Evolutionary conservation across 108 stramenopile genomes (phyloP).

Genomic region (Cyclotella sp.): DNA sequence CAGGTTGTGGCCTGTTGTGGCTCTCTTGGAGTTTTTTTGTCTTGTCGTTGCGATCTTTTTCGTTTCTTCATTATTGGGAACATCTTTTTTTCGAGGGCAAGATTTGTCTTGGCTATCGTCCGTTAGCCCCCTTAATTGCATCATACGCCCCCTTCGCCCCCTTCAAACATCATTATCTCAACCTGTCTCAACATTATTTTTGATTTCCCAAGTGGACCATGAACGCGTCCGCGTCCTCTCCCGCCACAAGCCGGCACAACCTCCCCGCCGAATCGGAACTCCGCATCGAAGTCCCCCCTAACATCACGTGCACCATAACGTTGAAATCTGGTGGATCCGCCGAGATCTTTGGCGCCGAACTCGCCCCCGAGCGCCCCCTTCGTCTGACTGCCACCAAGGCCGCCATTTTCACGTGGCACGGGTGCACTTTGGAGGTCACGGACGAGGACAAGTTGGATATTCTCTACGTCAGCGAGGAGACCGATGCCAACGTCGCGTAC

Average conservation of each 20-base stretch:
- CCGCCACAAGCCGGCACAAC: constrained; percentile 33
- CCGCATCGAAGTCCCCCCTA: constrained; percentile 55
- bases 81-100: no score
- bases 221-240: constrained; percentile 25
- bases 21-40: no score
- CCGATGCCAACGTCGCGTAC: constrained; percentile 79
- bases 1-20: no score
- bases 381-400: constrained; percentile 69
- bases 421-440: constrained; percentile 77
- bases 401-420: constrained; percentile 92
- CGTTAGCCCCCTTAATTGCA: no score
- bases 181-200: no score
- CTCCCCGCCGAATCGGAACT: constrained; percentile 58
- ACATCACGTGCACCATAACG: constrained; percentile 33
- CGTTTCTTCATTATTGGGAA: no score
- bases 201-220: constrained; percentile 14
- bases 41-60: no score
- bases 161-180: no score
- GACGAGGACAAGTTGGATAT: constrained; percentile 62
- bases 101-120: no score
- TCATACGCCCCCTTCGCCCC: no score
- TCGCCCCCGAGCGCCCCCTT: constrained; percentile 49
- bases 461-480: constrained; percentile 74
- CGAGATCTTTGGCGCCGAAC: constrained; percentile 60
- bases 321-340: constrained; percentile 40